Evolutionary conservation across 2,329 filamentous ascomycete genomes (phyloP).

Genomic region (Penicillium sp.): DNA sequence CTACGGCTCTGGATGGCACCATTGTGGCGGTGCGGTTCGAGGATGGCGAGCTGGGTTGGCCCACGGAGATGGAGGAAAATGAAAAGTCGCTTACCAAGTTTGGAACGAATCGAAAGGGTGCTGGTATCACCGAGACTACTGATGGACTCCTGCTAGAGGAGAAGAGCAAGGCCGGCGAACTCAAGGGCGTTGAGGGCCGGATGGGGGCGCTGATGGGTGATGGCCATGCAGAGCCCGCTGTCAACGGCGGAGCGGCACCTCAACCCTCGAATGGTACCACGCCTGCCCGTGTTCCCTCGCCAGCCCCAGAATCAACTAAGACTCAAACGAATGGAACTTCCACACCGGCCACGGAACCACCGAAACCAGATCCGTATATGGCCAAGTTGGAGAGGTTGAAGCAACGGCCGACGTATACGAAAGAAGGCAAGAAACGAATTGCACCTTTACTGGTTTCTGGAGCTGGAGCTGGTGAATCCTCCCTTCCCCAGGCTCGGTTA

Average conservation of each 20-base stretch:
- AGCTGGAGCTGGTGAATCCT: constrained; percentile 82
- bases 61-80: constrained; percentile 83
- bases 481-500: constrained; percentile 83
- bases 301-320: constrained; percentile 36
- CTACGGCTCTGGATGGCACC: constrained; percentile 85
- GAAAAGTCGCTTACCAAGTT: constrained; percentile 92
- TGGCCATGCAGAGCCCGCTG: constrained; percentile 56
- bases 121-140: constrained; percentile 89
- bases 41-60: constrained; percentile 84
- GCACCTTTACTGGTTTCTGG: constrained; percentile 89
- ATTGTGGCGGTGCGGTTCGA: constrained; percentile 83
- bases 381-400: constrained; percentile 72
- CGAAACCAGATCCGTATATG: constrained; percentile 56
- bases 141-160: constrained; percentile 86
- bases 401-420: constrained; percentile 89
- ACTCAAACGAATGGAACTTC: constrained; percentile 39
- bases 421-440: constrained; percentile 95
- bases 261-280: constrained; percentile 49
- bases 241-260: constrained; percentile 49
- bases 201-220: constrained; percentile 99
- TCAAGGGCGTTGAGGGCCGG: constrained; percentile 84
- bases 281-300: constrained; percentile 35
- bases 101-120: constrained; percentile 80
- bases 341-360: constrained; percentile 35
- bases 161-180: constrained; percentile 86